Percentiles rank a stretch among this genome's conserved stretches.
phyloP scores from a whole-genome alignment of 202 grass and related monocot genomes.

The Carex sylvatica region DNA sequence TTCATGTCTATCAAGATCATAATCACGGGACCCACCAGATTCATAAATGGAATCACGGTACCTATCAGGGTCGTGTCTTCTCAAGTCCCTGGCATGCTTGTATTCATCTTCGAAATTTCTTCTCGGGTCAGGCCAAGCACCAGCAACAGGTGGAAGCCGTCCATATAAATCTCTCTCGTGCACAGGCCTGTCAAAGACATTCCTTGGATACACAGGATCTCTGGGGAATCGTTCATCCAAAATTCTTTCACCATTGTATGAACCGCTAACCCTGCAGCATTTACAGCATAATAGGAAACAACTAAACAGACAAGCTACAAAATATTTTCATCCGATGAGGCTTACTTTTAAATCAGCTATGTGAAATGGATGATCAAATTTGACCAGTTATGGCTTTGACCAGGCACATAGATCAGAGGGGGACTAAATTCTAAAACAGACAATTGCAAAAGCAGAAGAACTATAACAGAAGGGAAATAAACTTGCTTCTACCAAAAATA shows the following conservation, averaged over 20 bases:
- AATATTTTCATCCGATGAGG: not conserved
- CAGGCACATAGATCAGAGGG: not conserved
- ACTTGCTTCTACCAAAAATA: not conserved
- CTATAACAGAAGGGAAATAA: not conserved
- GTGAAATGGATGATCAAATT: not conserved
- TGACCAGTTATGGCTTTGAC: not conserved
- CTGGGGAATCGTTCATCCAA: slow-evolving; percentile 57
- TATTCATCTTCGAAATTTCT: slow-evolving; percentile 74
- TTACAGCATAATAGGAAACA: not conserved
- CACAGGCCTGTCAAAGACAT: slow-evolving; percentile 45
- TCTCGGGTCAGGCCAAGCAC: slow-evolving; percentile 71
- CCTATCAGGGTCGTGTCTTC: slow-evolving; percentile 66
- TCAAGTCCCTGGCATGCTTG: slow-evolving; percentile 54
- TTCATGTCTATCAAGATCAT: slow-evolving; percentile 76
- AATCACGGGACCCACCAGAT: slow-evolving; percentile 54
- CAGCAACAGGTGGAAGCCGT: slow-evolving; percentile 44
- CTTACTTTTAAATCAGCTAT: not conserved
- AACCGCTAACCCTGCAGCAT: slow-evolving; percentile 63
- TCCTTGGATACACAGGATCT: slow-evolving; percentile 63
- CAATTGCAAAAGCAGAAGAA: not conserved
- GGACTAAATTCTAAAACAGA: not conserved
- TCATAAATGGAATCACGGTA: slow-evolving; percentile 60
- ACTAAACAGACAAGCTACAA: slow-evolving; percentile 8
- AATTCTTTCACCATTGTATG: slow-evolving; percentile 77
- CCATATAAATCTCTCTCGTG: slow-evolving; percentile 75